Evolutionary conservation across 2,329 filamentous ascomycete species (phyloP).

Genomic region (Raffaelea albimanens): DNA sequence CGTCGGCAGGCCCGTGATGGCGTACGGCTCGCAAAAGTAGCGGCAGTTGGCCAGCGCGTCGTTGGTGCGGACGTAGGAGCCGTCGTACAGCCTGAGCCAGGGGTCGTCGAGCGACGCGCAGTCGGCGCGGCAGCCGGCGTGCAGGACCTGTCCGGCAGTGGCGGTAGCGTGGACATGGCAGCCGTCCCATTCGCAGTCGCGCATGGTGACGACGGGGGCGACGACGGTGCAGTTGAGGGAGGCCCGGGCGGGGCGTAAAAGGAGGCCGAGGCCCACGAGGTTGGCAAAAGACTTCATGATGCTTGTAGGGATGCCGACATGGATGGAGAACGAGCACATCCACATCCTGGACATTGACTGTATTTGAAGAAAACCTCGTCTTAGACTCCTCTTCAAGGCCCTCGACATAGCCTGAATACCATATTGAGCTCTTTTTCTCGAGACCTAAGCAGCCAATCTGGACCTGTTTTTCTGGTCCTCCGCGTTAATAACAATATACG

Average conservation of each 20-base stretch:
- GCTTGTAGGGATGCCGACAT: too few species aligned
- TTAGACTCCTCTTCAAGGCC: too few species aligned
- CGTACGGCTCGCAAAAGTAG: conserved; percentile 7
- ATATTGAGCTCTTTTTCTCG: too few species aligned
- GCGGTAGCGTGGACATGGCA: conserved; percentile 7
- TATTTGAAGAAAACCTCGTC: too few species aligned
- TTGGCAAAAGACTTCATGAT: too few species aligned
- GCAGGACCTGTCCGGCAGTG: conserved; percentile 5
- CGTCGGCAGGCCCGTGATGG: conserved; percentile 3
- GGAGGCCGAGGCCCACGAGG: neutral
- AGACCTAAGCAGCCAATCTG: too few species aligned
- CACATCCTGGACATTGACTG: too few species aligned
- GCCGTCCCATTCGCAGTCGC: conserved; percentile 11
- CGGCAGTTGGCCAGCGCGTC: conserved; percentile 7
- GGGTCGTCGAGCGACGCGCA: conserved; percentile 11
- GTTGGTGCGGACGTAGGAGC: conserved; percentile 9
- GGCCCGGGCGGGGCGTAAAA: neutral
- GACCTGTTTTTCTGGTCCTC: too few species aligned
- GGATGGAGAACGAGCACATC: too few species aligned
- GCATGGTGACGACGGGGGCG: conserved; percentile 6
- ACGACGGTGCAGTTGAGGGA: conserved; percentile 12
- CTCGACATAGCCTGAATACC: too few species aligned
- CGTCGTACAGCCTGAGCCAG: conserved; percentile 12
- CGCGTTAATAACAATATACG: too few species aligned
- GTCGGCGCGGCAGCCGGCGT: conserved; percentile 11